These are phyloP conservation scores for Neurospora sp. DNA, from an alignment of 495 filamentous ascomycete genomes.

Conservation along the genomic window DNA sequence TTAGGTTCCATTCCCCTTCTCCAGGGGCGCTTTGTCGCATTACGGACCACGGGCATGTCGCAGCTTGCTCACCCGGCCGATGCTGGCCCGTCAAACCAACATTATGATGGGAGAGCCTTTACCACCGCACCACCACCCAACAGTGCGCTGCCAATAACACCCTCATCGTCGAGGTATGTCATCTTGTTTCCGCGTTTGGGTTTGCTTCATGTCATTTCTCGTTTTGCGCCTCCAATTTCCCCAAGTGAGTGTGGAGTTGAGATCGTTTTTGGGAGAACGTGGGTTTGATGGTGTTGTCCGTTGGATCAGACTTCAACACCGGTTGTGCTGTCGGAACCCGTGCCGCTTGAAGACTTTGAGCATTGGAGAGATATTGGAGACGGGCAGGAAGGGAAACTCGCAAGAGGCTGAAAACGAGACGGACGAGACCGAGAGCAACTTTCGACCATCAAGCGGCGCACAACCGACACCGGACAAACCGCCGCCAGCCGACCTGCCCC, in stretches of 20 bases:
- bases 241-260: conserved; percentile 1
- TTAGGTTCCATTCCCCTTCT: neutral
- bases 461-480: conserved; percentile 4
- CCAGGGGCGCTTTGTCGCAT: conserved; percentile 12
- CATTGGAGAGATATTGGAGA: neutral
- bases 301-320: conserved; percentile 1
- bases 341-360: neutral
- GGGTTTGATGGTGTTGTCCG: neutral
- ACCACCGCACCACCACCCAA: conserved; percentile 13
- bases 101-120: conserved; percentile 12
- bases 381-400: neutral
- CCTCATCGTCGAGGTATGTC: conserved; percentile 8
- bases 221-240: neutral
- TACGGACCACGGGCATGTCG: conserved; percentile 30
- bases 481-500: conserved; percentile 8
- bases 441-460: neutral
- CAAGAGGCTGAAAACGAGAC: neutral
- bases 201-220: neutral
- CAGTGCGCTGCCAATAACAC: conserved; percentile 14
- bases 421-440: neutral
- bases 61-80: conserved; percentile 33
- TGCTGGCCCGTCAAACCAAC: conserved; percentile 26
- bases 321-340: neutral
- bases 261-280: neutral
- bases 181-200: neutral